These are phyloP conservation scores for Chaetomiaceae sp. DNA, from an alignment of 2,329 filamentous ascomycete genomes.

Conservation along the genomic window DNA sequence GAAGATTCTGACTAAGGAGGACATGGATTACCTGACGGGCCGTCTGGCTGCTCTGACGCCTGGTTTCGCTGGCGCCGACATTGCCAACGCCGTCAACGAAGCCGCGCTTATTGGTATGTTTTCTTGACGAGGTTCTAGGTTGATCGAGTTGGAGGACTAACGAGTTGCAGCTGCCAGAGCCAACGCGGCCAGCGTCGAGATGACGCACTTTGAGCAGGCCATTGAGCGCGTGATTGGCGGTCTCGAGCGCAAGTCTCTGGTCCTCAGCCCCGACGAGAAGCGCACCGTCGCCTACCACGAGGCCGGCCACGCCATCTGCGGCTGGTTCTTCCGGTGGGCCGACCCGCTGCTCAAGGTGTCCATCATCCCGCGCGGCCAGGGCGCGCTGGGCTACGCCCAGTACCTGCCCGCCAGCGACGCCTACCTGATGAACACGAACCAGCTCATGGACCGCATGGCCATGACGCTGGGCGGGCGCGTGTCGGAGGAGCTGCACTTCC, in stretches of 20 bases:
- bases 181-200: slow-evolving; percentile 73
- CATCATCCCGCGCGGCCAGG: slow-evolving; percentile 94
- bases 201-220: slow-evolving; percentile 93
- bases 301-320: slow-evolving; percentile 95
- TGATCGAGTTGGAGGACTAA: slow-evolving; percentile 36
- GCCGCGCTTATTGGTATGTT: slow-evolving; percentile 86
- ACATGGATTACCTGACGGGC: slow-evolving; percentile 81
- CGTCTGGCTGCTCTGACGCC: slow-evolving; percentile 88
- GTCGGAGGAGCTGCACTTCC: slow-evolving; percentile 93
- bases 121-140: not conserved
- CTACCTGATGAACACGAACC: slow-evolving; percentile 91
- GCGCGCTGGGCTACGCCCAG: slow-evolving; percentile 91
- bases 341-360: slow-evolving; percentile 97
- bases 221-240: slow-evolving; percentile 97
- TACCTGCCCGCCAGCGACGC: slow-evolving; percentile 90
- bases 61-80: slow-evolving; percentile 95
- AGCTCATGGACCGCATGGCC: slow-evolving; percentile 98
- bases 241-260: slow-evolving; percentile 93
- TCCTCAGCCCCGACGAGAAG: slow-evolving; percentile 89
- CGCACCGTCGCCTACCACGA: slow-evolving; percentile 59
- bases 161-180: slow-evolving; percentile 70
- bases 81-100: slow-evolving; percentile 97
- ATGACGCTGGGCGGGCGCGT: slow-evolving; percentile 97
- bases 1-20: slow-evolving; percentile 91
- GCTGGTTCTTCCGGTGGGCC: slow-evolving; percentile 96